phyloP scores from a whole-genome alignment of 2,329 filamentous ascomycete genomes.

The Fusarium tricinctum region DNA sequence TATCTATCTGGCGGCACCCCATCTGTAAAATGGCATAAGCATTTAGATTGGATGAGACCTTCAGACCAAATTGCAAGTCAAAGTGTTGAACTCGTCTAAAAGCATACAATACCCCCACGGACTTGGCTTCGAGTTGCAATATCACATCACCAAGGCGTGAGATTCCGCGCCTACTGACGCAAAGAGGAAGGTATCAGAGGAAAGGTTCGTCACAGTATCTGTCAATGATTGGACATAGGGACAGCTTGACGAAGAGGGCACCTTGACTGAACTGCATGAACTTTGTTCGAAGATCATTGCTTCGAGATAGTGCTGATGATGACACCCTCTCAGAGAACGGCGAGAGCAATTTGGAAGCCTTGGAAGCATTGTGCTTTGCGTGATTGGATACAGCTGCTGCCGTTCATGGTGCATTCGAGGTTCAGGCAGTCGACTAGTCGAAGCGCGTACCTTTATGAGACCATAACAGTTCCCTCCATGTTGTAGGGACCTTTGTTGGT shows the following conservation, averaged over 20 bases:
- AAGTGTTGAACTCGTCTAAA: background rate
- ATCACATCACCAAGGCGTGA: background rate
- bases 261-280: conserved; percentile 3
- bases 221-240: background rate
- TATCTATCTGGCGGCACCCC: no score
- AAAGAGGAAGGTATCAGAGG: conserved; percentile 28
- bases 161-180: background rate
- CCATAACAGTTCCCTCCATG: background rate
- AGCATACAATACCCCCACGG: background rate
- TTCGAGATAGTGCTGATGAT: conserved; percentile 6
- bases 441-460: background rate
- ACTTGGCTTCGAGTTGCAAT: background rate
- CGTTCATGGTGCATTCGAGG: background rate
- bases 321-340: conserved; percentile 7
- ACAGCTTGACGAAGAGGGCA: background rate
- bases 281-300: conserved; percentile 4
- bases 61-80: background rate
- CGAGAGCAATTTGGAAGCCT: conserved; percentile 21
- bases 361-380: conserved; percentile 1
- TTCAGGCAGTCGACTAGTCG: background rate
- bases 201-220: background rate
- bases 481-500: conserved; percentile 26
- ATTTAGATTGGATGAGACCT: background rate
- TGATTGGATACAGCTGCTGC: conserved; percentile 3
- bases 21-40: no score